phyloP scores from a whole-genome alignment of 768 basidiomycete species.

The Lepiota venenata region DNA sequence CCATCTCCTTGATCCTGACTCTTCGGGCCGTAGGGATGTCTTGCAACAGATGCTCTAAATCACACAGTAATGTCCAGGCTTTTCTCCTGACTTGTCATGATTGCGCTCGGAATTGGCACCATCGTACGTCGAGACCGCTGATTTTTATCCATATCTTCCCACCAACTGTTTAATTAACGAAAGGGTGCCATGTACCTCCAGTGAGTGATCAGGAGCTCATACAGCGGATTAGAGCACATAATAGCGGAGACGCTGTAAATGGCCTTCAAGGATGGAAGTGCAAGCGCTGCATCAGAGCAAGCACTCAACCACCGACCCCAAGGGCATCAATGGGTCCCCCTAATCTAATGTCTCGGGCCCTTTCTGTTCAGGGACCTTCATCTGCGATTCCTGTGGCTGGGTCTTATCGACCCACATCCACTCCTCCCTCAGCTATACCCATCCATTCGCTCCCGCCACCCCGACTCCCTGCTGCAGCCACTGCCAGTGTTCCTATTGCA shows the following conservation, averaged over 20 bases:
- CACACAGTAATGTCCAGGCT: slow-evolving; percentile 20
- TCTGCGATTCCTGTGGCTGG: not conserved
- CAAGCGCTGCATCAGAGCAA: slow-evolving; percentile 10
- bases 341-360: not conserved
- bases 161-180: not conserved
- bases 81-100: slow-evolving; percentile 30
- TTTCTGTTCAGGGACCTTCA: not conserved
- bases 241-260: slow-evolving; percentile 13
- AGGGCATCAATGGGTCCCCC: not conserved
- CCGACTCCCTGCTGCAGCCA: not conserved
- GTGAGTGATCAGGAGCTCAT: slow-evolving; percentile 29
- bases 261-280: slow-evolving; percentile 22
- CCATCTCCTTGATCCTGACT: too few species aligned
- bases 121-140: slow-evolving; percentile 22
- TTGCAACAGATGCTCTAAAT: slow-evolving; percentile 23
- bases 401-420: not conserved
- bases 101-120: slow-evolving; percentile 32
- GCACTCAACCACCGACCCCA: not conserved
- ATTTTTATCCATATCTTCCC: not conserved
- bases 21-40: too few species aligned
- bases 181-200: slow-evolving; percentile 34
- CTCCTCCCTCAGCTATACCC: not conserved
- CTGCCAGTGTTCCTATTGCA: not conserved
- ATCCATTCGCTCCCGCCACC: too few species aligned
- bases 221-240: slow-evolving; percentile 22